These are phyloP conservation scores for Phoma sp. DNA, from an alignment of 2,329 filamentous ascomycete genomes.

Conservation along the genomic window DNA sequence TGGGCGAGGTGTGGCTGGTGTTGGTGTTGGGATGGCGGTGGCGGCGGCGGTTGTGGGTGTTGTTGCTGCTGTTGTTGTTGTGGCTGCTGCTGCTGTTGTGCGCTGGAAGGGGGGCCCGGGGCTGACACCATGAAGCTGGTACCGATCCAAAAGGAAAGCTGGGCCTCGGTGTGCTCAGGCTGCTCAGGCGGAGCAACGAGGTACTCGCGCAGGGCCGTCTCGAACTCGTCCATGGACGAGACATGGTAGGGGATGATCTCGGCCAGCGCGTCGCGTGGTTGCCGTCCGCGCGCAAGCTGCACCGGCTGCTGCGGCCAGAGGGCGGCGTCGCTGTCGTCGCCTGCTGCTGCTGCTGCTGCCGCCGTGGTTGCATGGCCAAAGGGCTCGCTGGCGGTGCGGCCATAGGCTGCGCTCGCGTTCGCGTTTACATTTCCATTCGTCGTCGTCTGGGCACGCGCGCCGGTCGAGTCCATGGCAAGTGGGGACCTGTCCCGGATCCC, in stretches of 20 bases:
- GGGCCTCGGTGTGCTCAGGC: conserved; percentile 48
- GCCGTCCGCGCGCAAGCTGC: conserved; percentile 45
- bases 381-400: not conserved
- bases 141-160: conserved; percentile 48
- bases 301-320: conserved; percentile 33
- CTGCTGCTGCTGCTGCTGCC: not conserved
- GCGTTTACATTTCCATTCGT: not conserved
- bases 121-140: conserved; percentile 43
- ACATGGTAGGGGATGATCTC: conserved; percentile 41
- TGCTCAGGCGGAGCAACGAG: conserved; percentile 40
- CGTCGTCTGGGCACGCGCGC: conserved; percentile 15
- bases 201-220: conserved; percentile 45
- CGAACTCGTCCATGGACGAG: conserved; percentile 45
- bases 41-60: not conserved
- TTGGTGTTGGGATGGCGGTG: not conserved
- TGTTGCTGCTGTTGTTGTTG: conserved; percentile 14
- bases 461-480: conserved; percentile 32
- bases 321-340: conserved; percentile 21
- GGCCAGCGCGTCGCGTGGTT: conserved; percentile 46
- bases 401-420: conserved; percentile 1
- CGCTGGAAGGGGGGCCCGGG: conserved; percentile 5
- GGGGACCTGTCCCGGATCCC: conserved; percentile 23
- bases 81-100: not conserved
- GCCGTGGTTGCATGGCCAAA: not conserved
- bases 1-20: conserved; percentile 8